These are phyloP conservation scores for Collybia sp. DNA, from an alignment of 768 basidiomycete species.

Conservation along the genomic window DNA sequence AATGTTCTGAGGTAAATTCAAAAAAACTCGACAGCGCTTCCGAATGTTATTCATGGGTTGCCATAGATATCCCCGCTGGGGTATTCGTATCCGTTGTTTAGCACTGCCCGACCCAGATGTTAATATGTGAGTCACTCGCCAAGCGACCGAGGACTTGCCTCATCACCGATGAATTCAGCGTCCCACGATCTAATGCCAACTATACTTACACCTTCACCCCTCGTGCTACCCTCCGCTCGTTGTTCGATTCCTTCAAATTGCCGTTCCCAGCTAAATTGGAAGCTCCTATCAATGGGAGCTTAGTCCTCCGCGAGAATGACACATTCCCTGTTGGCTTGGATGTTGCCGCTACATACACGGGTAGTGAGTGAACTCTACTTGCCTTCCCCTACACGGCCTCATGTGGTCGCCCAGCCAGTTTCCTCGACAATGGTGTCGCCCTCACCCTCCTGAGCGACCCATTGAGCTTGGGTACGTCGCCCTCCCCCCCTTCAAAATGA, in stretches of 20 bases:
- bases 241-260: slow-evolving; percentile 28
- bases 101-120: slow-evolving; percentile 21
- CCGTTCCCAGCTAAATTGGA: slow-evolving; percentile 21
- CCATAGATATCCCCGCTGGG: slow-evolving; percentile 33
- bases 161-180: slow-evolving; percentile 5
- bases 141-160: neutral
- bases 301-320: slow-evolving; percentile 15
- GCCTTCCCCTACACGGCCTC: neutral
- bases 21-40: neutral
- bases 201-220: slow-evolving; percentile 32
- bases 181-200: slow-evolving; percentile 14
- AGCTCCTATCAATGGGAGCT: slow-evolving; percentile 15
- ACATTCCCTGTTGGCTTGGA: slow-evolving; percentile 18
- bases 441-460: slow-evolving; percentile 20
- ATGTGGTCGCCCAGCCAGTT: slow-evolving; percentile 16
- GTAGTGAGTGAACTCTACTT: slow-evolving; percentile 12
- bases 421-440: slow-evolving; percentile 26
- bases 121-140: slow-evolving; percentile 24
- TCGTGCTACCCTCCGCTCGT: slow-evolving; percentile 19
- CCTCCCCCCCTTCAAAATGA: neutral
- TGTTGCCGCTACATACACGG: slow-evolving; percentile 14
- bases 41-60: neutral
- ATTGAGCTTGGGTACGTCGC: slow-evolving; percentile 18
- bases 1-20: slow-evolving; percentile 20
- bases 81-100: slow-evolving; percentile 30